Conservation (phyloP, 2,329 filamentous ascomycete genomes). For the Aspergillus melleus region DNA sequence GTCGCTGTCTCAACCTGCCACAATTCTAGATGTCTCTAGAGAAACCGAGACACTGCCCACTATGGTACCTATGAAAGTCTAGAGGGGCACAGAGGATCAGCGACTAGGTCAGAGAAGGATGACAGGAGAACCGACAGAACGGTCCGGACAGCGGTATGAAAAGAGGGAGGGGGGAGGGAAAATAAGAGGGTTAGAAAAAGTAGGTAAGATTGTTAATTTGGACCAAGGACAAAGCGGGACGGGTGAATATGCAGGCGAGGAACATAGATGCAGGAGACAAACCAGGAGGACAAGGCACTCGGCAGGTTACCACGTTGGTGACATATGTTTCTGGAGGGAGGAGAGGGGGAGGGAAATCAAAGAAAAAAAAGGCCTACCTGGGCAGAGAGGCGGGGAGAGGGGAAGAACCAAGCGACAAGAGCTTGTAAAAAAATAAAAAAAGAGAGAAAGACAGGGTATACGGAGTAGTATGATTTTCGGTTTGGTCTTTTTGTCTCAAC, state of each 20-base stretch:
- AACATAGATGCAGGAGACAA: slow-evolving; percentile 19
- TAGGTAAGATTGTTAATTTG: slow-evolving; percentile 15
- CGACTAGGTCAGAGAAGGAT: background rate
- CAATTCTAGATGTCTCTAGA: background rate
- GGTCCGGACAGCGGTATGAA: slow-evolving; percentile 4
- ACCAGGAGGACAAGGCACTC: slow-evolving; percentile 12
- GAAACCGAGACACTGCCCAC: background rate
- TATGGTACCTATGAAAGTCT: background rate
- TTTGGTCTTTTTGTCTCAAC: background rate
- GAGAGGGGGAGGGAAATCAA: slow-evolving; percentile 7
- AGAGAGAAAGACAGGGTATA: background rate
- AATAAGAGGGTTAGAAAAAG: slow-evolving; percentile 8
- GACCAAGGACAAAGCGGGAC: slow-evolving; percentile 16
- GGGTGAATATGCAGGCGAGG: slow-evolving; percentile 14
- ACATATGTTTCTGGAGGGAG: slow-evolving; percentile 6
- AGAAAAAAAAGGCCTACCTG: background rate
- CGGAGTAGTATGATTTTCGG: background rate
- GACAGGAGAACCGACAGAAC: slow-evolving; percentile 7
- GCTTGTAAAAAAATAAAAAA: background rate
- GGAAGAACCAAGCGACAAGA: slow-evolving; percentile 6
- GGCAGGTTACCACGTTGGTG: slow-evolving; percentile 17
- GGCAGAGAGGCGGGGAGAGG: slow-evolving; percentile 5
- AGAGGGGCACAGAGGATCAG: slow-evolving; percentile 3
- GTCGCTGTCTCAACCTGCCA: background rate
- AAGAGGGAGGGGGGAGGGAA: slow-evolving; percentile 1